Percentiles rank a stretch among this genome's conserved stretches.
phyloP scores from a whole-genome alignment of 2,329 filamentous ascomycete species.

The Ceratocystiopsis brevicomis region DNA sequence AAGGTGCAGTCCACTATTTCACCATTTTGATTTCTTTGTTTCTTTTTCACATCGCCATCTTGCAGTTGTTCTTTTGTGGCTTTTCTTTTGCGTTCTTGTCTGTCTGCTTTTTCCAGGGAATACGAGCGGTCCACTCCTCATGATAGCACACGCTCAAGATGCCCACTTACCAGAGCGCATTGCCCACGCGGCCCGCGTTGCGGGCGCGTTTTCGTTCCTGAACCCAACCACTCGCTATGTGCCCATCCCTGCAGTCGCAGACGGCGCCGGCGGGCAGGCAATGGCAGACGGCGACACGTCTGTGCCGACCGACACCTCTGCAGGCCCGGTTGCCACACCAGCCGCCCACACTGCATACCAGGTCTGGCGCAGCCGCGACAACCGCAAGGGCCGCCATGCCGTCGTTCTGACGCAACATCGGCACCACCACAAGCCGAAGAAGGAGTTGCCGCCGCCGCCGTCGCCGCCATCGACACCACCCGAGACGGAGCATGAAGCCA shows the following conservation, averaged over 20 bases:
- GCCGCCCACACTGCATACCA: conserved; percentile 12
- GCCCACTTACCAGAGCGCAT: conserved; percentile 4
- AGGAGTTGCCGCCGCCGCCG: too few relatives aligned
- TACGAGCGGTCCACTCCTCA: background rate
- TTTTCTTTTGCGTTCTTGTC: background rate
- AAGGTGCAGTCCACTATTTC: too few relatives aligned
- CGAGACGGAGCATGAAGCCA: too few relatives aligned
- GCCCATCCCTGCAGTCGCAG: conserved; percentile 1
- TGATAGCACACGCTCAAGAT: too few relatives aligned
- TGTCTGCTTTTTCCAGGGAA: background rate
- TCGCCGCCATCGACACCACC: background rate
- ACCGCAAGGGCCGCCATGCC: conserved; percentile 23
- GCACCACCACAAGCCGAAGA: background rate
- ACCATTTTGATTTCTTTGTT: background rate
- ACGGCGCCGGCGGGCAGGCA: background rate
- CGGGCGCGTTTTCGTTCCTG: conserved; percentile 4
- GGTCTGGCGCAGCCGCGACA: conserved; percentile 24
- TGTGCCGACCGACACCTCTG: too few relatives aligned
- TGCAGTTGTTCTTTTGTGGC: too few relatives aligned
- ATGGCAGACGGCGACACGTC: background rate
- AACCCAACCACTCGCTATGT: conserved; percentile 10
- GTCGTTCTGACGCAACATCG: conserved; percentile 12
- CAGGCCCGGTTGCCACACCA: background rate
- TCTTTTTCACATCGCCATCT: too few relatives aligned
- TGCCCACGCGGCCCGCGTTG: background rate